Evolutionary conservation across 192 early-diverging fungal genomes (phyloP).

Genomic region (Entrophospora sp.): DNA sequence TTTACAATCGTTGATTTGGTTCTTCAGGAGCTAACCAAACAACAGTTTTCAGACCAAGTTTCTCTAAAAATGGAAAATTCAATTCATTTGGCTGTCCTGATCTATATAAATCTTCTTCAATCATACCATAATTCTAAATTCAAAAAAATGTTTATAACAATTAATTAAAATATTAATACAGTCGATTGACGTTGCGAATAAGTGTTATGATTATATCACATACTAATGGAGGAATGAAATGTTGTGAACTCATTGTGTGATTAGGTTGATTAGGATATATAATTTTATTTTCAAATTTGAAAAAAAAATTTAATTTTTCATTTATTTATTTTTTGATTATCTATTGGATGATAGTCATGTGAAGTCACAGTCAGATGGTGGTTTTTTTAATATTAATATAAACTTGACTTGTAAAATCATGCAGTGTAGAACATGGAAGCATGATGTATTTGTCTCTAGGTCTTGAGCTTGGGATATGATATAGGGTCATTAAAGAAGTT

Average conservation of each 20-base stretch:
- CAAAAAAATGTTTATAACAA: neutral
- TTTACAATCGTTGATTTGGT: slow-evolving; percentile 87
- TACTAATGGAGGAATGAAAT: slow-evolving; percentile 72
- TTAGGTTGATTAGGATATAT: too few species aligned
- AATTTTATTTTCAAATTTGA: too few species aligned
- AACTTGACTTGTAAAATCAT: too few species aligned
- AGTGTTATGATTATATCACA: slow-evolving; percentile 5
- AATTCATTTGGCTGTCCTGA: slow-evolving; percentile 98
- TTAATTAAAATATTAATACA: neutral
- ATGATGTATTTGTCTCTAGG: too few species aligned
- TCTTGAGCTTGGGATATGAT: too few species aligned
- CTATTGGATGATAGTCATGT: too few species aligned
- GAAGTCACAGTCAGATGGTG: too few species aligned
- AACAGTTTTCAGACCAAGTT: slow-evolving; percentile 87
- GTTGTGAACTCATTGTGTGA: slow-evolving; percentile 70
- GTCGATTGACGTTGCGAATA: neutral
- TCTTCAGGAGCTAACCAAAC: slow-evolving; percentile 96
- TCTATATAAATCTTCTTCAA: slow-evolving; percentile 94
- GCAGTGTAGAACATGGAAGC: too few species aligned
- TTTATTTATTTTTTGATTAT: too few species aligned
- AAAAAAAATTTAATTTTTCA: too few species aligned
- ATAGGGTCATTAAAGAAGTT: too few species aligned
- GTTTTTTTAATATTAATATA: too few species aligned
- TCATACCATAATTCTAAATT: slow-evolving; percentile 89
- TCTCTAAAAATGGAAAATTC: slow-evolving; percentile 98